Conservation (phyloP, 768 basidiomycete genomes). For the Chlorophyllum brunneum region DNA sequence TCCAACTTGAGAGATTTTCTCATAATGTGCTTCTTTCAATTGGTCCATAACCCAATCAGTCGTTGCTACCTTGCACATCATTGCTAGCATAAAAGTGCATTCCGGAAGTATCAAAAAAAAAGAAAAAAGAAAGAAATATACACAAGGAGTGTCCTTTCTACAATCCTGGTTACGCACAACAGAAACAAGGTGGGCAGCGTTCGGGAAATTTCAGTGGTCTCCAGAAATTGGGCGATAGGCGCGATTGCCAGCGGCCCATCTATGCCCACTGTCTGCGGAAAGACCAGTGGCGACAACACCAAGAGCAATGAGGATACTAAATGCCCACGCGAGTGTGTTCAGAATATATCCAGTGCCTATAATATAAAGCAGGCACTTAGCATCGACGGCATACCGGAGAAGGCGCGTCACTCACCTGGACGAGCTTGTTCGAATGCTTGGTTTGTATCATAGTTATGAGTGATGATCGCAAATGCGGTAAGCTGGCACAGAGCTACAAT, state of each 20-base stretch:
- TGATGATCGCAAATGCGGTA: conserved; percentile 58
- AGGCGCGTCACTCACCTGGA: conserved; percentile 43
- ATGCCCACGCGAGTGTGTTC: conserved; percentile 59
- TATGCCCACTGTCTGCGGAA: conserved; percentile 55
- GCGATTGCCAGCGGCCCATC: conserved; percentile 77
- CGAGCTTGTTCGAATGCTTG: conserved; percentile 53
- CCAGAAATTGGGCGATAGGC: conserved; percentile 45
- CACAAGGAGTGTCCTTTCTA: too few relatives aligned
- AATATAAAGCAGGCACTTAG: background rate
- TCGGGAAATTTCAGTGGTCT: conserved; percentile 21
- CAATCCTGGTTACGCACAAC: too few relatives aligned
- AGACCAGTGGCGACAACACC: conserved; percentile 62
- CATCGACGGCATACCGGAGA: background rate
- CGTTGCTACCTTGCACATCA: too few relatives aligned
- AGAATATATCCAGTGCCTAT: conserved; percentile 59
- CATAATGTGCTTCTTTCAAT: too few relatives aligned
- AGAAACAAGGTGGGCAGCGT: conserved; percentile 8
- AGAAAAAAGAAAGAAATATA: too few relatives aligned
- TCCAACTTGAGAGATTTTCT: too few relatives aligned
- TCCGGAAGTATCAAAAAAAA: too few relatives aligned
- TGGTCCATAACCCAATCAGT: too few relatives aligned
- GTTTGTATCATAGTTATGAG: conserved; percentile 50
- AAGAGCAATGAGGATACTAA: conserved; percentile 45
- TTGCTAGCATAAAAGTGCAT: too few relatives aligned
- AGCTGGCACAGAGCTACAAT: conserved; percentile 56